Percentiles rank a stretch among this genome's conserved stretches.
Evolutionary conservation across 176 grass and related monocot genomes (phyloP).

Genomic region (Cocos nucifera): DNA sequence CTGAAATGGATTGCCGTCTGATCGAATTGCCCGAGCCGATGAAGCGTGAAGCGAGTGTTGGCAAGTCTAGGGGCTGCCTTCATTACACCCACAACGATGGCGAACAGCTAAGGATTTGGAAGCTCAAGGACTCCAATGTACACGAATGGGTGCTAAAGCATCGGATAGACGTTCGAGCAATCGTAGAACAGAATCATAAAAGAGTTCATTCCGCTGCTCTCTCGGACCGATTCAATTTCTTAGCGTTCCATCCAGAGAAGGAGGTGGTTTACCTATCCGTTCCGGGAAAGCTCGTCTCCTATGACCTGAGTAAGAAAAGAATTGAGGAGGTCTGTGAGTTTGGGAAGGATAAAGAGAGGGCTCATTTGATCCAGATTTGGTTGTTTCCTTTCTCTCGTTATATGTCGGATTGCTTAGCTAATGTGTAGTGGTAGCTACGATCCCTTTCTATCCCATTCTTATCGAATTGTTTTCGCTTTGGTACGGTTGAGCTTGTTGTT

Average conservation of each 20-base stretch:
- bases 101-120: conserved; percentile 54
- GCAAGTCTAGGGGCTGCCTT: conserved; percentile 42
- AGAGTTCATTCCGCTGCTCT: no score
- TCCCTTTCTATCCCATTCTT: no score
- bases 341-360: conserved; percentile 36
- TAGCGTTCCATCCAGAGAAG: conserved; percentile 78
- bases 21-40: conserved; percentile 55
- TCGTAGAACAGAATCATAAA: no score
- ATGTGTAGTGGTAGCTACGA: background rate
- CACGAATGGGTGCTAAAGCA: conserved; percentile 44
- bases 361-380: conserved; percentile 74
- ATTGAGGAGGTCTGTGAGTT: conserved; percentile 47
- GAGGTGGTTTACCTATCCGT: conserved; percentile 72
- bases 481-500: no score
- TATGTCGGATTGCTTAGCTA: conserved; percentile 49
- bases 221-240: conserved; percentile 16
- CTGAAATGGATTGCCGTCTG: conserved; percentile 27
- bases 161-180: conserved; percentile 32
- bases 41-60: conserved; percentile 44
- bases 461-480: no score
- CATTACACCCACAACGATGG: conserved; percentile 48
- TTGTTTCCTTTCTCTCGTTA: conserved; percentile 65
- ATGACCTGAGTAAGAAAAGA: conserved; percentile 32
- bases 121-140: conserved; percentile 11
- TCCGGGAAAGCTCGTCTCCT: conserved; percentile 47